Conservation (phyloP, 106 monocot genomes). For the Gastrodia elata region DNA sequence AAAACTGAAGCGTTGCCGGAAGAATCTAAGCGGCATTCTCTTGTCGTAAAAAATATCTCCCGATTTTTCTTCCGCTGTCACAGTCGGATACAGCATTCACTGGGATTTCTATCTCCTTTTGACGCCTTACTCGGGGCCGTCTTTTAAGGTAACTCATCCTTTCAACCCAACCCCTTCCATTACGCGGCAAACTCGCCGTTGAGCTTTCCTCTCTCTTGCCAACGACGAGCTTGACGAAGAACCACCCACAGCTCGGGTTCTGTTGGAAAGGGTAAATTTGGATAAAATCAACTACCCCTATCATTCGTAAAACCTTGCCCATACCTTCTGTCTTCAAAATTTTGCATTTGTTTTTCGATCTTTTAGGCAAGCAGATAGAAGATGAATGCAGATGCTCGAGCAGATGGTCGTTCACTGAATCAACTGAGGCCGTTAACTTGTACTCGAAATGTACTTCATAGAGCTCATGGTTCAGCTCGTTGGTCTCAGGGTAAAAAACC, state of each 20-base stretch:
- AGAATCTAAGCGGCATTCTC: too few relatives aligned
- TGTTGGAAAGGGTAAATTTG: background rate
- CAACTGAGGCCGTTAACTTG: constrained; percentile 73
- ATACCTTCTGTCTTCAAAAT: background rate
- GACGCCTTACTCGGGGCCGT: too few relatives aligned
- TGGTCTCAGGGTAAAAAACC: constrained; percentile 85
- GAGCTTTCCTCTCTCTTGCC: background rate
- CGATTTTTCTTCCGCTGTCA: too few relatives aligned
- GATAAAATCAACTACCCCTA: background rate
- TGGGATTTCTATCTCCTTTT: too few relatives aligned
- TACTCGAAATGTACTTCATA: constrained; percentile 64
- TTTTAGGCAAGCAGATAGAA: background rate
- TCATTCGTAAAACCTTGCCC: background rate
- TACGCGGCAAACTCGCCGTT: background rate
- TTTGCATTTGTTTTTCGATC: background rate
- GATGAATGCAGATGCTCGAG: constrained; percentile 37
- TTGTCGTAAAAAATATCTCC: too few relatives aligned
- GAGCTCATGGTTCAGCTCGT: constrained; percentile 92
- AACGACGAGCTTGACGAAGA: background rate
- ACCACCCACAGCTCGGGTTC: background rate
- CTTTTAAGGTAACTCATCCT: background rate
- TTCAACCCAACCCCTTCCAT: background rate
- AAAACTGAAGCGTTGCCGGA: too few relatives aligned
- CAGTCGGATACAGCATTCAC: too few relatives aligned
- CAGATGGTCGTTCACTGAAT: constrained; percentile 54